A percentile compares a stretch with the other conserved stretches of the same genome.
phyloP scores from a whole-genome alignment of 108 stramenopile genomes.

The Craspedostauros australis region DNA sequence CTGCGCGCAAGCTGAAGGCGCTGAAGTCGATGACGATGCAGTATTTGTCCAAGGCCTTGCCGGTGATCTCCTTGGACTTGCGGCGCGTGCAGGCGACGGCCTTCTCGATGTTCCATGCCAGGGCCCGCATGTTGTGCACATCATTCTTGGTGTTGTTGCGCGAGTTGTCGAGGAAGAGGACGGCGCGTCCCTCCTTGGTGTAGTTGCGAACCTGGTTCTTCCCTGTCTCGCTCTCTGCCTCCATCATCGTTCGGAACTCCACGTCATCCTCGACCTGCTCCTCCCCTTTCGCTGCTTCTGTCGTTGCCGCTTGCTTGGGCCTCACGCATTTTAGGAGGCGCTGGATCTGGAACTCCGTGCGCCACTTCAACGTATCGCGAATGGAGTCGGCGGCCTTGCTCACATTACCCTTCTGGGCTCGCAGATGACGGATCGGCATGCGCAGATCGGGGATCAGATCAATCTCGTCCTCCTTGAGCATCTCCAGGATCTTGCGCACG shows the following conservation, averaged over 20 bases:
- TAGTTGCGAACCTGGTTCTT: conserved; percentile 84
- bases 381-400: conserved; percentile 58
- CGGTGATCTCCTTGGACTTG: too few relatives aligned
- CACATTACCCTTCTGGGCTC: conserved; percentile 59
- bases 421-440: conserved; percentile 76
- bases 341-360: conserved; percentile 75
- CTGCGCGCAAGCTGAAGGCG: conserved; percentile 60
- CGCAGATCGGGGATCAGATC: conserved; percentile 45
- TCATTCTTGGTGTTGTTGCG: conserved; percentile 75
- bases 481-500: conserved; percentile 27
- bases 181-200: conserved; percentile 73
- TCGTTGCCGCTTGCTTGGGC: conserved; percentile 14
- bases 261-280: conserved; percentile 16
- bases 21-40: conserved; percentile 85
- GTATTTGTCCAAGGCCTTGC: conserved; percentile 60
- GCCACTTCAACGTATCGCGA: conserved; percentile 66
- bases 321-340: conserved; percentile 16
- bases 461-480: conserved; percentile 47
- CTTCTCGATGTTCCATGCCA: conserved; percentile 87
- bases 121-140: conserved; percentile 77
- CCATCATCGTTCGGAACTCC: conserved; percentile 32
- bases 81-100: conserved; percentile 68
- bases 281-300: not conserved
- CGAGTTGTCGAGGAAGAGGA: conserved; percentile 56
- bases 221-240: conserved; percentile 66